Percentiles rank a stretch among this genome's conserved stretches.
Conservation (phyloP, 352 stramenopile genomes). For the Peronospora belbahrii region DNA sequence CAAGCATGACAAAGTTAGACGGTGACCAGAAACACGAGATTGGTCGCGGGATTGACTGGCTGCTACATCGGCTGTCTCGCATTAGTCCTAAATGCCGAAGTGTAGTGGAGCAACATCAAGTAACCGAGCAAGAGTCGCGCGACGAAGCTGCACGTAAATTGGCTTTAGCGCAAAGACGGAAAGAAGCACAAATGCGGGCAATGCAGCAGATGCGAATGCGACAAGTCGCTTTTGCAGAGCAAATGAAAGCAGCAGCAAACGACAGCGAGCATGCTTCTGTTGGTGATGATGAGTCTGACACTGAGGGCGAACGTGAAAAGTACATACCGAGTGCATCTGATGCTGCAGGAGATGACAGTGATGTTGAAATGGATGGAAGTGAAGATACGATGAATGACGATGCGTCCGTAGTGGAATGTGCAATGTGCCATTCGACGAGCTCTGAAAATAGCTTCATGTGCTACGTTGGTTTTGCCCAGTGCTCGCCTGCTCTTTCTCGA, state of each 20-base stretch:
- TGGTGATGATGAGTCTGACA: constrained; percentile 32
- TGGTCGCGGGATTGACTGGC: constrained; percentile 67
- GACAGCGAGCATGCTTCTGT: constrained; percentile 36
- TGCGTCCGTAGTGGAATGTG: constrained; percentile 46
- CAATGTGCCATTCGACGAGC: constrained; percentile 81
- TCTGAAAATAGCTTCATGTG: constrained; percentile 80
- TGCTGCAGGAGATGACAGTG: constrained; percentile 17
- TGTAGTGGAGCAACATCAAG: constrained; percentile 48
- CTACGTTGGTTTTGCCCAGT: constrained; percentile 82
- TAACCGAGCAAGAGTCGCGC: constrained; percentile 47
- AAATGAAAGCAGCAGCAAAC: constrained; percentile 57
- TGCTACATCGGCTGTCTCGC: constrained; percentile 57
- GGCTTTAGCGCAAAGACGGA: constrained; percentile 44
- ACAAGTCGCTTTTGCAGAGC: constrained; percentile 70
- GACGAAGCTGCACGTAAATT: constrained; percentile 67
- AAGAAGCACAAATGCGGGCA: constrained; percentile 69
- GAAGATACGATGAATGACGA: constrained; percentile 48
- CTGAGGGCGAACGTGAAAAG: constrained; percentile 20
- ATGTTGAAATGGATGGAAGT: constrained; percentile 22
- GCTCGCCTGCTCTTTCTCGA: constrained; percentile 61
- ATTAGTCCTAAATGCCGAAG: constrained; percentile 35
- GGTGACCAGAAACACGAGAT: constrained; percentile 82
- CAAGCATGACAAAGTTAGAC: constrained; percentile 54
- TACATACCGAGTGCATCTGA: constrained; percentile 22
- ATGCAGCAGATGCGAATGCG: constrained; percentile 76